Evolutionary conservation across 805 yeast genomes (phyloP).

Genomic region (Schwanniomyces vanrijiae): DNA sequence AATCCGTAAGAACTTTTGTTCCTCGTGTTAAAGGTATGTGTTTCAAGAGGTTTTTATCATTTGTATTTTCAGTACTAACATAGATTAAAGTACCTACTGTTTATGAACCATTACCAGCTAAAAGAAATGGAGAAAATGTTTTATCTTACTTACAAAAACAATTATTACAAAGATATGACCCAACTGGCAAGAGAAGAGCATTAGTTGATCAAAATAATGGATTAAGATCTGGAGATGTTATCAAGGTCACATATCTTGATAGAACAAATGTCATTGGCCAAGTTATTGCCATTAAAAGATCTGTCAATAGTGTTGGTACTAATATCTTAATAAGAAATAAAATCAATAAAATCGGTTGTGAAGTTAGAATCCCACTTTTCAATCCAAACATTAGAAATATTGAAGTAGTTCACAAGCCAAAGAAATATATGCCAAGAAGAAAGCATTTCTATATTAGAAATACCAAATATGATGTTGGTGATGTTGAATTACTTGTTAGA

Average conservation of each 20-base stretch:
- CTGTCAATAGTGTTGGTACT: slow-evolving; percentile 60
- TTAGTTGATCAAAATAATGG: slow-evolving; percentile 29
- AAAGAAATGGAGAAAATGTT: slow-evolving; percentile 46
- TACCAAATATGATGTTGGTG: slow-evolving; percentile 73
- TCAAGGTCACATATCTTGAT: slow-evolving; percentile 69
- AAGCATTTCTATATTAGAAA: slow-evolving; percentile 90
- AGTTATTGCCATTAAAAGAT: slow-evolving; percentile 71
- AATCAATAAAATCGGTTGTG: slow-evolving; percentile 81
- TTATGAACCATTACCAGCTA: slow-evolving; percentile 50
- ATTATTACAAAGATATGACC: slow-evolving; percentile 63
- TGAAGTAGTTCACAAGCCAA: slow-evolving; percentile 76
- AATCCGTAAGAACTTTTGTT: slow-evolving; percentile 17
- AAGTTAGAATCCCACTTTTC: slow-evolving; percentile 74
- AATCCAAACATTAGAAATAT: slow-evolving; percentile 76
- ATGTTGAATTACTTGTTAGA: slow-evolving; percentile 48
- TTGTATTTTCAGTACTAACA: not conserved
- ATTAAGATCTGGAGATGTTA: slow-evolving; percentile 78
- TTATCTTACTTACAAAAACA: slow-evolving; percentile 49
- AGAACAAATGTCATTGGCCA: slow-evolving; percentile 75
- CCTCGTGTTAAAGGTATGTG: slow-evolving; percentile 13
- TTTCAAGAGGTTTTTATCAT: not conserved
- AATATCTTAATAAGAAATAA: slow-evolving; percentile 82
- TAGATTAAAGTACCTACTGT: slow-evolving; percentile 29
- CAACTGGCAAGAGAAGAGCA: slow-evolving; percentile 51
- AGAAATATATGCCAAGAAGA: slow-evolving; percentile 68